Conservation (phyloP, 2,329 filamentous ascomycete genomes). For the Colletotrichum tropicicola region DNA sequence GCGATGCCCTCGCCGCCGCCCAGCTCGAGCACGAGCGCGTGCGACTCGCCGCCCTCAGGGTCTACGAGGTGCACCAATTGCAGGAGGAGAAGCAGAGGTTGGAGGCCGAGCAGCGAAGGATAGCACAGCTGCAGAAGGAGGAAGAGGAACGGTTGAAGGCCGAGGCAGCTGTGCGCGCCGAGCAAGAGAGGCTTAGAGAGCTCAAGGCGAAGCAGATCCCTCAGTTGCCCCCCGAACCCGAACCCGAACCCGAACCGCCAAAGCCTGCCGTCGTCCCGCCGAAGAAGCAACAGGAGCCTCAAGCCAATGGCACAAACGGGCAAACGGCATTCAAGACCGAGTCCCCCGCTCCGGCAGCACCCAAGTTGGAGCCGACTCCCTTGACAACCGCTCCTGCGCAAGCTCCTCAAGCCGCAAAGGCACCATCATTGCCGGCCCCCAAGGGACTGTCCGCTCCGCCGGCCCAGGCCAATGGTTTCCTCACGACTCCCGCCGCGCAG, state of each 20-base stretch:
- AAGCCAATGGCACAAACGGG: constrained; percentile 33
- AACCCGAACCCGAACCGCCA: constrained; percentile 41
- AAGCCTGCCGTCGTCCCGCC: constrained; percentile 34
- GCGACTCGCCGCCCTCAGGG: constrained; percentile 57
- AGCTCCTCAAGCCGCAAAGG: constrained; percentile 23
- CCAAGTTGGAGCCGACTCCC: constrained; percentile 22
- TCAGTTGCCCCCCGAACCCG: constrained; percentile 50
- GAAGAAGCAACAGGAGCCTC: constrained; percentile 31
- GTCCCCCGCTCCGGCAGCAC: not conserved
- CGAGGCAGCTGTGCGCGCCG: constrained; percentile 54
- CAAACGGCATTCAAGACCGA: constrained; percentile 18
- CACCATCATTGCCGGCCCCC: constrained; percentile 4
- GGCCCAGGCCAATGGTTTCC: constrained; percentile 8
- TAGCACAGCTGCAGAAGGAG: constrained; percentile 53
- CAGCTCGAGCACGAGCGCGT: constrained; percentile 74
- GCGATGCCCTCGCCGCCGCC: constrained; percentile 72
- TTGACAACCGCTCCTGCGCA: constrained; percentile 24
- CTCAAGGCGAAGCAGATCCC: constrained; percentile 55
- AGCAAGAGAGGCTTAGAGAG: constrained; percentile 58
- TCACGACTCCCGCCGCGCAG: constrained; percentile 13
- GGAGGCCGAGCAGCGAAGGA: constrained; percentile 52
- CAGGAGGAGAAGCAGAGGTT: constrained; percentile 52
- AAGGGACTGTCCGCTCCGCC: constrained; percentile 15
- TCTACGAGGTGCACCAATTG: constrained; percentile 57
- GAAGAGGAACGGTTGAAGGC: constrained; percentile 55